A percentile compares a stretch with the other conserved stretches of the same genome.
phyloP scores from a whole-genome alignment of 164 flowering plant genomes.

The Kalanchoe fedtschenkoi region DNA sequence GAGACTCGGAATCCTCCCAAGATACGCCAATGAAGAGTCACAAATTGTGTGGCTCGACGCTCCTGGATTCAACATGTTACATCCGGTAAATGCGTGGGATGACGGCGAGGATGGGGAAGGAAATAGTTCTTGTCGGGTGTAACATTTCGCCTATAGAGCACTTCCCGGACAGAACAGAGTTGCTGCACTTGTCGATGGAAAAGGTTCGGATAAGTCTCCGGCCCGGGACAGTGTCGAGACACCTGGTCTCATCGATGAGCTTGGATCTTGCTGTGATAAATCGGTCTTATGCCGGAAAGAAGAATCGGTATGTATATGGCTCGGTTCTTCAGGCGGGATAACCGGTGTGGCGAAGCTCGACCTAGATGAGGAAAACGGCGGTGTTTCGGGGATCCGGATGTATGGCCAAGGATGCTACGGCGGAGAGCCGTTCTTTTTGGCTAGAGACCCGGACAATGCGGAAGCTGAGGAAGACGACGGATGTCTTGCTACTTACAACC shows the following conservation, averaged over 20 bases:
- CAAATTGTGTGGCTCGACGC: constrained; percentile 68
- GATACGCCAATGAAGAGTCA: constrained; percentile 50
- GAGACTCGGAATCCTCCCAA: constrained; percentile 55
- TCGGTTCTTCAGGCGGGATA: constrained; percentile 50
- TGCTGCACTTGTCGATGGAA: constrained; percentile 48
- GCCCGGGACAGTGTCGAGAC: constrained; percentile 35
- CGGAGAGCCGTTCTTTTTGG: constrained; percentile 70
- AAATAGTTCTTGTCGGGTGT: constrained; percentile 46
- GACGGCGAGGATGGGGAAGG: constrained; percentile 34
- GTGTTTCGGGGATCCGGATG: constrained; percentile 44
- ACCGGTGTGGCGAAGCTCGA: constrained; percentile 69
- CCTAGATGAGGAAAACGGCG: constrained; percentile 21
- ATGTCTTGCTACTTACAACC: constrained; percentile 38
- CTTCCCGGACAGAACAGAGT: constrained; percentile 43
- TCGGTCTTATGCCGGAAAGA: constrained; percentile 35
- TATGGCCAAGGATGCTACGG: constrained; percentile 55
- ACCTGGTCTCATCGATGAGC: constrained; percentile 40
- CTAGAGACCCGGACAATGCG: constrained; percentile 23
- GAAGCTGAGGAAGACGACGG: constrained; percentile 69
- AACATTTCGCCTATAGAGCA: constrained; percentile 50
- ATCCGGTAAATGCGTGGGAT: constrained; percentile 77
- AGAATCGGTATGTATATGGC: constrained; percentile 45
- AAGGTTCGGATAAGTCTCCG: constrained; percentile 39
- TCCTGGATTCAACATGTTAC: constrained; percentile 63
- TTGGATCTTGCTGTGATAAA: constrained; percentile 63